A percentile compares a stretch with the other conserved stretches of the same genome.
These are phyloP conservation scores for Penicillium ucsense DNA, from an alignment of 495 filamentous ascomycete species.

Conservation along the genomic window DNA sequence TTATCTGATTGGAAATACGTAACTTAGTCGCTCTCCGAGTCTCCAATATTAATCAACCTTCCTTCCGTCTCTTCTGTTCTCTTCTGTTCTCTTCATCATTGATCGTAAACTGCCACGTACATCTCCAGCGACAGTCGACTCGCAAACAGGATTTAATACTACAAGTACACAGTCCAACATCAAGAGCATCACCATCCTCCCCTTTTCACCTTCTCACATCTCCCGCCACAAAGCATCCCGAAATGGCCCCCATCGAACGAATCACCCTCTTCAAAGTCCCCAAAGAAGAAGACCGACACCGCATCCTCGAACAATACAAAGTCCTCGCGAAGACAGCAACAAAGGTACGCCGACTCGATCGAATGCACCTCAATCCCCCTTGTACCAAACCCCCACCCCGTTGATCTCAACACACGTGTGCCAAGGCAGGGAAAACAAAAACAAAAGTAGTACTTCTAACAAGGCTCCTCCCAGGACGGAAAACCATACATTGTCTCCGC, in stretches of 20 bases:
- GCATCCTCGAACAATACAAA: conserved; percentile 40
- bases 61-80: too few relatives aligned
- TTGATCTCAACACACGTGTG: not conserved
- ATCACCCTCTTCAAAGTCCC: conserved; percentile 54
- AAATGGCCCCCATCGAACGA: conserved; percentile 42
- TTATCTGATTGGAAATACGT: too few relatives aligned
- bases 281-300: conserved; percentile 33
- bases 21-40: too few relatives aligned
- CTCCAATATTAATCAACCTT: too few relatives aligned
- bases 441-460: too few relatives aligned
- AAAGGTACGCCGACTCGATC: conserved; percentile 26
- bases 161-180: not conserved
- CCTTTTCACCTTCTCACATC: not conserved
- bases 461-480: conserved; percentile 37
- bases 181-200: not conserved
- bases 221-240: not conserved
- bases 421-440: too few relatives aligned
- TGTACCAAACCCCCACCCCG: not conserved
- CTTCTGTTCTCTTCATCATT: too few relatives aligned
- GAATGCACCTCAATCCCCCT: not conserved
- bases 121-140: too few relatives aligned
- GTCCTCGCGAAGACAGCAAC: conserved; percentile 39
- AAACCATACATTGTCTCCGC: conserved; percentile 55
- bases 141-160: too few relatives aligned
- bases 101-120: too few relatives aligned